Evolutionary conservation across 306 rosid genomes (phyloP).

Genomic region (Citrullus mucosospermus): DNA sequence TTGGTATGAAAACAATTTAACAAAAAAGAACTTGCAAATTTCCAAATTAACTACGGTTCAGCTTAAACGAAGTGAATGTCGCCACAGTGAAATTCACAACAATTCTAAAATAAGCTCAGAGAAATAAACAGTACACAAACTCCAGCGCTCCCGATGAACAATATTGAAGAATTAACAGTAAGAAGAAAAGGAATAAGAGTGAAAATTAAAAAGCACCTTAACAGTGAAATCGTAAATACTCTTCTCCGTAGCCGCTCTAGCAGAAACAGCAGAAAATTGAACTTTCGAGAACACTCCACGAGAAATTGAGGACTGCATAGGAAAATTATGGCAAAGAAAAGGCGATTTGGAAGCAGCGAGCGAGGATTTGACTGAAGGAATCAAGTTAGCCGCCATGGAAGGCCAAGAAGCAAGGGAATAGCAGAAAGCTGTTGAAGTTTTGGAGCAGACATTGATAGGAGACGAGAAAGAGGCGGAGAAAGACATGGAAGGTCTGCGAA

Average conservation of each 20-base stretch:
- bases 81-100: neutral
- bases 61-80: neutral
- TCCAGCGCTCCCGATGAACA: neutral
- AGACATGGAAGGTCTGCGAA: slow-evolving; percentile 29
- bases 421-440: slow-evolving; percentile 12
- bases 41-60: neutral
- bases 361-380: slow-evolving; percentile 33
- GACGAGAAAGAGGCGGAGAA: slow-evolving; percentile 30
- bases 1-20: neutral
- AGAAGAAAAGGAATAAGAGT: neutral
- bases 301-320: slow-evolving; percentile 22
- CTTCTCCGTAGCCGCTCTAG: slow-evolving; percentile 73
- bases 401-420: slow-evolving; percentile 17
- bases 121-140: neutral
- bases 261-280: slow-evolving; percentile 39
- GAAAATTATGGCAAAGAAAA: slow-evolving; percentile 29
- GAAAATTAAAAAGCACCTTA: slow-evolving; percentile 30
- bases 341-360: slow-evolving; percentile 50
- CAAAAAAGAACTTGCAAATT: neutral
- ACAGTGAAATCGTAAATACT: slow-evolving; percentile 70
- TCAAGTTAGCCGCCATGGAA: slow-evolving; percentile 18
- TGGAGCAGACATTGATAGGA: slow-evolving; percentile 18
- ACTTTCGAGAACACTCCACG: slow-evolving; percentile 18
- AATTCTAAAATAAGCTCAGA: neutral
- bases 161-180: neutral